phyloP scores from a whole-genome alignment of 345 rosid genomes.

The Euphorbia peplus region DNA sequence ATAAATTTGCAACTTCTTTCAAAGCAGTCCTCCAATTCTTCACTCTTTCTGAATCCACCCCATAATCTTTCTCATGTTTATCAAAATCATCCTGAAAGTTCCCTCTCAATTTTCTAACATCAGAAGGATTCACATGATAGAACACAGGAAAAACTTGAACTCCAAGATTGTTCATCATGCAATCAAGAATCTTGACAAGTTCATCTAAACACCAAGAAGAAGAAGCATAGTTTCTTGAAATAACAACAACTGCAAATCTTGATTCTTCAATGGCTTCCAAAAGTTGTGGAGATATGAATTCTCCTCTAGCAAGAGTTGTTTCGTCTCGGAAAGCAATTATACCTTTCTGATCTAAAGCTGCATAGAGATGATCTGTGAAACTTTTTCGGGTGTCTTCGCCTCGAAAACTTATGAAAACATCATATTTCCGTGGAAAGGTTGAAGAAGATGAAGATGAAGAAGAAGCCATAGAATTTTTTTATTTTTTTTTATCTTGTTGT shows the following conservation, averaged over 20 bases:
- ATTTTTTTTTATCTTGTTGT: background rate
- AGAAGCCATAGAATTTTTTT: background rate
- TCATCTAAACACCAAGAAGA: conserved; percentile 9
- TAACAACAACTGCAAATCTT: background rate
- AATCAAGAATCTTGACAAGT: conserved; percentile 14
- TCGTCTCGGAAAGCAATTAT: conserved; percentile 8
- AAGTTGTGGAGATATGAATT: conserved; percentile 4
- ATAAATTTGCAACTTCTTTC: conserved; percentile 8
- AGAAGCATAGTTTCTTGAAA: conserved; percentile 9
- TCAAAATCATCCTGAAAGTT: conserved; percentile 1
- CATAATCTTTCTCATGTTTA: background rate
- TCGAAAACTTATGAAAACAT: conserved; percentile 13
- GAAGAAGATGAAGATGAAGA: background rate
- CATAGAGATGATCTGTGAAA: conserved; percentile 11
- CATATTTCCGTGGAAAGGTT: background rate
- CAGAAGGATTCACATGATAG: conserved; percentile 16
- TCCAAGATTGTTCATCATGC: background rate
- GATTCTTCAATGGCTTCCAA: conserved; percentile 11
- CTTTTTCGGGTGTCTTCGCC: conserved; percentile 13
- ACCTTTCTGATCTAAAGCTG: background rate
- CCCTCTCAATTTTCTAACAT: background rate
- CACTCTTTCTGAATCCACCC: background rate
- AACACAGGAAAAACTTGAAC: conserved; percentile 4
- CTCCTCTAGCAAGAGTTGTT: conserved; percentile 9
- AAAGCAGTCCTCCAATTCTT: conserved; percentile 4